Conservation (phyloP, 2,329 filamentous ascomycete species). For the Volutella citrinella region DNA sequence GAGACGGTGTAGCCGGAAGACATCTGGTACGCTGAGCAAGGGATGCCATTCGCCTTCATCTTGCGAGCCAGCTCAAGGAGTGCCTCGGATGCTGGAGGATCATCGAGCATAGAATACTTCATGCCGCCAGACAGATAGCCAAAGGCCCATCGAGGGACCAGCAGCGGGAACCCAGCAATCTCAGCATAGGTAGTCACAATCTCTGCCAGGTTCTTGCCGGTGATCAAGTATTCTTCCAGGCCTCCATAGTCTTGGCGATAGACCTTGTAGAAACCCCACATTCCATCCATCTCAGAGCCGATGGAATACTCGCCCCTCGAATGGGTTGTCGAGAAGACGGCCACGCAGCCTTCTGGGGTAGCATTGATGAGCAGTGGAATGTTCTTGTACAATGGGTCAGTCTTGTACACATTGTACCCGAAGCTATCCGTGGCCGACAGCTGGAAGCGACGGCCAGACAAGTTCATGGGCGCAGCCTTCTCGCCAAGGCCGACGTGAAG, state of each 20-base stretch:
- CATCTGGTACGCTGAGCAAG: constrained; percentile 71
- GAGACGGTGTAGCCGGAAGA: constrained; percentile 70
- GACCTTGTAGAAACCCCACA: constrained; percentile 74
- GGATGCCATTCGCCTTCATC: constrained; percentile 62
- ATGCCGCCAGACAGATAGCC: constrained; percentile 67
- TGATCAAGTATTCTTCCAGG: constrained; percentile 67
- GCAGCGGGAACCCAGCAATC: constrained; percentile 63
- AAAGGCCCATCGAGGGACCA: constrained; percentile 70
- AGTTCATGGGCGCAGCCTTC: constrained; percentile 70
- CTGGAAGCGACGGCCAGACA: constrained; percentile 63
- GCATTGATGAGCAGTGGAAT: constrained; percentile 70
- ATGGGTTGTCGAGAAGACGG: constrained; percentile 66
- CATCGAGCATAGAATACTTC: constrained; percentile 51
- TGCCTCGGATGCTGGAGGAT: constrained; percentile 52
- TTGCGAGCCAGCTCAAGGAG: constrained; percentile 60
- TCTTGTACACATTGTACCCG: constrained; percentile 68
- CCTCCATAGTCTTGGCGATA: constrained; percentile 71
- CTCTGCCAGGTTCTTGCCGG: constrained; percentile 64
- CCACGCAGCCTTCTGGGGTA: constrained; percentile 61
- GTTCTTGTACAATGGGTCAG: constrained; percentile 73
- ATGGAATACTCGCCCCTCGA: constrained; percentile 62
- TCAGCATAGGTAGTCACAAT: constrained; percentile 65
- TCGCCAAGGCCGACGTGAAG: constrained; percentile 71
- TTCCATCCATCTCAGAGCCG: constrained; percentile 70
- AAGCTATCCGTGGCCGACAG: constrained; percentile 70